Base-by-base conservation (phyloP, 192 early-diverging fungal species). In the Backusella luteola region DNA sequence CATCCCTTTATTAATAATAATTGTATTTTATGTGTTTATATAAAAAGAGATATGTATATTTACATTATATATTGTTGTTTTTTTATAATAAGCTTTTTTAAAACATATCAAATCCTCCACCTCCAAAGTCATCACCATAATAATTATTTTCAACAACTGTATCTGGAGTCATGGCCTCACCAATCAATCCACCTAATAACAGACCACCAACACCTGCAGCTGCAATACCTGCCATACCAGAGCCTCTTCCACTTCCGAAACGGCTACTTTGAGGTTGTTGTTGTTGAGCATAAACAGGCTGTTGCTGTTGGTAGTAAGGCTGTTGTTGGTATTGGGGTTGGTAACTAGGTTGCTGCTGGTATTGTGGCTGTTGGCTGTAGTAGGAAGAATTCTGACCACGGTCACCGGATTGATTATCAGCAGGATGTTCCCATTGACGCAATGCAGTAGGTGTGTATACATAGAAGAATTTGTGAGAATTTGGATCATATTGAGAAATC, bases 371-470 rank as follows among this genome's bases (percentile, higher is more conserved):
- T 8, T 41, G 74, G 19, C 15, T 38, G 29, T 67, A 36, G 34
- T 69, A 63, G 4, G 35, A 12, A 19, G 36, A 21, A 67, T 67
- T 63, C 26, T 69, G 49, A n/a, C 72, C 71, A 39, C 70, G 44
- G 19, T 71, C 77, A 36, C 69, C 66, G 23, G 76, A 34, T 29
- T 75, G 71, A 7, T 56, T 38, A 49, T 82, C 81, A n/a, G 49
- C 26, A 69, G 81, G 81, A 72, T 82, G 81, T 29, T 82, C 77
- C 81, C 81, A 82, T 73, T 82, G 81, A 38, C 74, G 69, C 32
- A 49, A 39, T 34, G 76, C 77, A 21, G 77, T 82, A 17, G 81
- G 77, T 29, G 74, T 76, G 66, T 82, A 79, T 21, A 82, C 81
- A 35, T 82, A 82, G 39, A 82, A 82, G 77, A 78, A 82, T 17